These are phyloP conservation scores for Lepidium aucheri DNA, from an alignment of 345 rosid genomes.

Conservation along the genomic window DNA sequence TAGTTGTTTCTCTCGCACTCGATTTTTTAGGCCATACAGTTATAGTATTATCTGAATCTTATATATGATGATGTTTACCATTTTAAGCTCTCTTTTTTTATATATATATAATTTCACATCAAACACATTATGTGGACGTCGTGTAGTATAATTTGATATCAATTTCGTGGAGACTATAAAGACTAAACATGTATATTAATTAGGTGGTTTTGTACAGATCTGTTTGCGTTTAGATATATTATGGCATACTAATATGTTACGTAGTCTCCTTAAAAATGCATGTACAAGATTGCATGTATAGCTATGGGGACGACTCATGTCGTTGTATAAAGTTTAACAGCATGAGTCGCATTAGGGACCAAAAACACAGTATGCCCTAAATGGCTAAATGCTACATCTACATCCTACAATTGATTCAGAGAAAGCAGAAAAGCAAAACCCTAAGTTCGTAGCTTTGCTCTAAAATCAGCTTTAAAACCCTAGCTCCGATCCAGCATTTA, in stretches of 20 bases:
- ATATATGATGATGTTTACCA: too few species aligned
- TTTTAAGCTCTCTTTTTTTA: too few species aligned
- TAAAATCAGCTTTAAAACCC: constrained; percentile 13
- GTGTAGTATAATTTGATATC: neutral
- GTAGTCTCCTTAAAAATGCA: neutral
- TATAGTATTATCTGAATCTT: too few species aligned
- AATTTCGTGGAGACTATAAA: neutral
- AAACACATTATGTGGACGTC: neutral
- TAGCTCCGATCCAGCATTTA: constrained; percentile 15
- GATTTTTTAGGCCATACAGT: too few species aligned
- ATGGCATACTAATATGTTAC: neutral
- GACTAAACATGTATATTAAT: too few species aligned
- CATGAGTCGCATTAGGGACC: constrained; percentile 20
- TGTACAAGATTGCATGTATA: neutral
- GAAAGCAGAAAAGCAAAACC: constrained; percentile 9
- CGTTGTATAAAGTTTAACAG: neutral
- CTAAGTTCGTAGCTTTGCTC: constrained; percentile 17
- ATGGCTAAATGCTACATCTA: constrained; percentile 22
- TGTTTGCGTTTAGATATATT: neutral
- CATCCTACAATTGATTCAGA: constrained; percentile 10
- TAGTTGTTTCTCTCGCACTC: too few species aligned
- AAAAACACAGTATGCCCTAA: constrained; percentile 16
- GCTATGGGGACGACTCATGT: neutral
- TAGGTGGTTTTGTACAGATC: too few species aligned
- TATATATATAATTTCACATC: neutral